Conservation (phyloP, 345 rosid genomes). For the Draba incana region DNA sequence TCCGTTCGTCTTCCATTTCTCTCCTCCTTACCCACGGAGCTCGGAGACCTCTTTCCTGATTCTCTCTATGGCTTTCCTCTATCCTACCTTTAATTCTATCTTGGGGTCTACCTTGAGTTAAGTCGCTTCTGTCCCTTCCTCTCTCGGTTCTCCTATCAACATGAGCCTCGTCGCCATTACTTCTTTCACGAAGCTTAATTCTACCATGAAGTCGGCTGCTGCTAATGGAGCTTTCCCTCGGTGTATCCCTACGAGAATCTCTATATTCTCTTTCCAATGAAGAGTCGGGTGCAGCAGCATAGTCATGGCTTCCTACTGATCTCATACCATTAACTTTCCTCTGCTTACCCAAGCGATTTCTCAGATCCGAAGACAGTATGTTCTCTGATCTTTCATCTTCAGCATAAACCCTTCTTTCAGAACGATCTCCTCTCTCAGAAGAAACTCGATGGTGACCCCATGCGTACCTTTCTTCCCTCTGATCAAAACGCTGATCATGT, state of each 20-base stretch:
- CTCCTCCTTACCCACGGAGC: constrained; percentile 54
- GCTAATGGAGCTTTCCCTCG: constrained; percentile 52
- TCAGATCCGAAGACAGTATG: constrained; percentile 60
- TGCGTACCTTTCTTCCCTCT: constrained; percentile 52
- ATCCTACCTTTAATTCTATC: constrained; percentile 65
- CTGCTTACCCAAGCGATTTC: constrained; percentile 69
- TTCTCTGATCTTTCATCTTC: constrained; percentile 59
- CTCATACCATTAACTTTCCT: constrained; percentile 66
- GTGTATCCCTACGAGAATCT: constrained; percentile 53
- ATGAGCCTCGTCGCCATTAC: constrained; percentile 43
- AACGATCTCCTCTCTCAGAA: constrained; percentile 58
- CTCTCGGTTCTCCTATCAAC: constrained; percentile 57
- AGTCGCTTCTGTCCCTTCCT: constrained; percentile 53
- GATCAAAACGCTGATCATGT: constrained; percentile 59
- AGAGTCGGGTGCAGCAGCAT: constrained; percentile 46
- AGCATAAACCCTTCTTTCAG: constrained; percentile 53
- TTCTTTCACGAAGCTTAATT: constrained; percentile 72
- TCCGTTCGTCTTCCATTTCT: constrained; percentile 54
- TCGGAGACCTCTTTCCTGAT: constrained; percentile 48
- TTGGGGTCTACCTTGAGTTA: constrained; percentile 60
- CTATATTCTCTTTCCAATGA: constrained; percentile 48
- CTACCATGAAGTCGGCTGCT: constrained; percentile 79
- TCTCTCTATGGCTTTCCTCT: constrained; percentile 49
- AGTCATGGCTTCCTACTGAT: constrained; percentile 66
- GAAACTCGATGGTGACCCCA: constrained; percentile 63